Base-by-base conservation (phyloP, 768 basidiomycete species). In the Termitomyces sp. region DNA sequence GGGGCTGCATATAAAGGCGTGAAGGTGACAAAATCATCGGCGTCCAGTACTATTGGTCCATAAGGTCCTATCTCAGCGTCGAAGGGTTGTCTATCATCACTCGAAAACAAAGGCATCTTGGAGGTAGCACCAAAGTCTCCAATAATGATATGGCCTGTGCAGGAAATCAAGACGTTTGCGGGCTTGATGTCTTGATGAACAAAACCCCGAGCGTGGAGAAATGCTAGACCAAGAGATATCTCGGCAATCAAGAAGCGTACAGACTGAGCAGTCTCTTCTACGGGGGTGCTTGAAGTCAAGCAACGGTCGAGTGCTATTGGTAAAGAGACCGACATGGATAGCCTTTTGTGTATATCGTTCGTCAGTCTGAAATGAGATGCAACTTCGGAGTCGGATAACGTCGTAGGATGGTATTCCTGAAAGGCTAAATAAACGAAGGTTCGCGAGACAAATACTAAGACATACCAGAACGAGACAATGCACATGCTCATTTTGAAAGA, bases 111-210 rank as follows among this genome's bases (percentile, higher is more conserved):
- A 42, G 66, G 70, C 49, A 73, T 64, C 34, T 65, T 59, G 5
- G 64, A 68, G 6, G 86, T 83, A 39, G 84, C 81, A 16, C 84
- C 84, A 68, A 87, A 86, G 64, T 87, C 84, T 7, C 83, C 81
- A 27, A 89, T 85, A 62, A 87, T 78, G 18, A 71, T 71, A 49
- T 78, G 77, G 18, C 80, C 80, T 45, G 78, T 70, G 13, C 69
- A 69, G 16, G 79, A 78, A 61, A 83, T 74, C 57, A 88, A 75
- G 27, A 89, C 74, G 67, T 88, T 89, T 55, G 78, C 76, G 2
- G 87, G 86, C 63, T 86, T 87, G 71, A 89, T 81, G 65, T 87
- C 86, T 42, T 85, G 82, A 63, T 88, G 86, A 41, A 88, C 82
- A 66, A 87, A 83, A 27, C 86, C 85, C 62, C 79, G 77, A 57